Evolutionary conservation across 140 eudicot species (phyloP).

Genomic region (Anethum foeniculum): DNA sequence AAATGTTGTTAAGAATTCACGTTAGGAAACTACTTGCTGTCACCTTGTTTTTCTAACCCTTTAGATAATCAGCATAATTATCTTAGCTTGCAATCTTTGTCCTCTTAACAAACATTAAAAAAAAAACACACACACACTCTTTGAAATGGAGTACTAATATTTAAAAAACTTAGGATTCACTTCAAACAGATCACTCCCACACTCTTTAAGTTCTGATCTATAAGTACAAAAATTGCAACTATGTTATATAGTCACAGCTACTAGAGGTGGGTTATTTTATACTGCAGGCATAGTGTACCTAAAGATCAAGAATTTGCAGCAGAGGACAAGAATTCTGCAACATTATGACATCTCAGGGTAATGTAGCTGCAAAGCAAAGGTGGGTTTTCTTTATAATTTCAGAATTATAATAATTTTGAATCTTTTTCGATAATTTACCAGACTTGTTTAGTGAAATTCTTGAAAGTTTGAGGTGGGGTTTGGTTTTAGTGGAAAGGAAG

Average conservation of each 20-base stretch:
- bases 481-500: constrained; percentile 36
- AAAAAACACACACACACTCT: neutral
- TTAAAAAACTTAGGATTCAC: neutral
- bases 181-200: neutral
- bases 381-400: constrained; percentile 21
- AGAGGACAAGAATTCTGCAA: constrained; percentile 15
- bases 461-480: constrained; percentile 20
- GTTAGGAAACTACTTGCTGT: neutral
- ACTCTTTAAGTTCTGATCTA: neutral
- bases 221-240: neutral
- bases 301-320: constrained; percentile 12
- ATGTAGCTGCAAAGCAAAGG: constrained; percentile 44
- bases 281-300: neutral
- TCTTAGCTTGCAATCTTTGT: neutral
- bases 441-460: constrained; percentile 6
- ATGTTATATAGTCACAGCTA: neutral
- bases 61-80: neutral
- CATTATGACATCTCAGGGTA: constrained; percentile 25
- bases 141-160: neutral
- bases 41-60: neutral
- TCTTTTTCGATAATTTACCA: neutral
- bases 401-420: neutral
- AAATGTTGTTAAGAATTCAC: neutral
- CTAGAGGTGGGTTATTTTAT: neutral
- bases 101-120: neutral